Conservation (phyloP, 2,329 filamentous ascomycete genomes). For the Zymoseptoria passerinii region DNA sequence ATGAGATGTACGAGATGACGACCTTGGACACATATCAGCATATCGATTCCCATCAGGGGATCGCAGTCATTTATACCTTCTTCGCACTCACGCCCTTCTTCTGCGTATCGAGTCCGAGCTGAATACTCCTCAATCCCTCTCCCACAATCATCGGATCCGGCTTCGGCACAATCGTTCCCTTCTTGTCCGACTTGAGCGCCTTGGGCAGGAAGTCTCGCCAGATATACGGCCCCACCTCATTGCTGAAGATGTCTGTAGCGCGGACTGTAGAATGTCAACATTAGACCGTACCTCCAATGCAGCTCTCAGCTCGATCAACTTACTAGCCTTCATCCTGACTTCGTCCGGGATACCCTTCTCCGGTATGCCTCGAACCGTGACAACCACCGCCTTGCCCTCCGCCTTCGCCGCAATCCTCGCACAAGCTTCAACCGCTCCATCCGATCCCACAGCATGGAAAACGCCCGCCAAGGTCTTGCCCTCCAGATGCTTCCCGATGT, state of each 20-base stretch:
- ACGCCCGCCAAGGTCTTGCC: slow-evolving; percentile 26
- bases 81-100: slow-evolving; percentile 34
- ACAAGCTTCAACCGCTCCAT: slow-evolving; percentile 18
- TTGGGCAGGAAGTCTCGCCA: slow-evolving; percentile 24
- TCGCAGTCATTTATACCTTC: slow-evolving; percentile 28
- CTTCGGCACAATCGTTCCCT: slow-evolving; percentile 22
- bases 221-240: slow-evolving; percentile 22
- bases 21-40: too few relatives aligned
- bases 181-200: slow-evolving; percentile 14
- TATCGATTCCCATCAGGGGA: too few relatives aligned
- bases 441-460: slow-evolving; percentile 23
- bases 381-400: slow-evolving; percentile 26
- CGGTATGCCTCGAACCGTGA: slow-evolving; percentile 19
- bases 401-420: slow-evolving; percentile 22
- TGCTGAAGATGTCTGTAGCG: slow-evolving; percentile 18
- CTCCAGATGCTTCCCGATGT: slow-evolving; percentile 22
- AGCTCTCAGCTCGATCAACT: slow-evolving; percentile 3
- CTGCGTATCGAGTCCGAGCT: slow-evolving; percentile 31
- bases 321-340: slow-evolving; percentile 21
- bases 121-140: slow-evolving; percentile 31
- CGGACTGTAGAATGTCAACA: slow-evolving; percentile 4
- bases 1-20: slow-evolving; percentile 21
- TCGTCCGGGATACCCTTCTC: slow-evolving; percentile 18
- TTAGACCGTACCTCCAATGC: not conserved
- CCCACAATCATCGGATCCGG: slow-evolving; percentile 32